A percentile compares a stretch with the other conserved stretches of the same genome.
Evolutionary conservation across 148 eudicot species (phyloP).

Genomic region (Amaranthus hypochondriacus): DNA sequence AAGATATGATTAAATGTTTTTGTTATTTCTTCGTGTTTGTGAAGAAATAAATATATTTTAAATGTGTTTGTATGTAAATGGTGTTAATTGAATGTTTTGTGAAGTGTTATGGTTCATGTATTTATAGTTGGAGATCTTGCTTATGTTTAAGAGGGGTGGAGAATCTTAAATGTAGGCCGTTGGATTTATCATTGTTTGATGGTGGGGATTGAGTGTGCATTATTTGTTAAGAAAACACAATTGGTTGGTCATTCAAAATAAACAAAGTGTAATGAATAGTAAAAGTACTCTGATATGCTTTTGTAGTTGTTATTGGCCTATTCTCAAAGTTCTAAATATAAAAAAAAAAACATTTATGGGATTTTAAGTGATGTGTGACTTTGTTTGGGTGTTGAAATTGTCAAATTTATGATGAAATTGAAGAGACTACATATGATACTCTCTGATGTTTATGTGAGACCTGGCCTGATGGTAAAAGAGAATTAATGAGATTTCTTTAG

Average conservation of each 20-base stretch:
- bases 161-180: constrained; percentile 23
- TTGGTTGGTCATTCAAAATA: neutral
- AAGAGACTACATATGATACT: too few relatives aligned
- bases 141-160: neutral
- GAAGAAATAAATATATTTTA: neutral
- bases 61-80: neutral
- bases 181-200: constrained; percentile 11
- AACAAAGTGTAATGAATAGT: neutral
- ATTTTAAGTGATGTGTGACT: too few relatives aligned
- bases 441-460: too few relatives aligned
- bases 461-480: too few relatives aligned
- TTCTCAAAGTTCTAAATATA: neutral
- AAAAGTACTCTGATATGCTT: neutral
- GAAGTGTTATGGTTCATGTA: constrained; percentile 3
- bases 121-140: constrained; percentile 18
- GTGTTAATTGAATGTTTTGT: neutral
- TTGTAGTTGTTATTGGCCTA: neutral
- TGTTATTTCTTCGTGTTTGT: neutral
- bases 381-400: too few relatives aligned
- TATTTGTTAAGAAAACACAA: neutral
- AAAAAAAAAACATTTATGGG: too few relatives aligned
- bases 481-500: too few relatives aligned
- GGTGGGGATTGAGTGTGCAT: constrained; percentile 11
- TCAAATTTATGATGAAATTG: too few relatives aligned
- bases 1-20: too few relatives aligned